Percentiles rank a stretch among this genome's conserved stretches.
These are phyloP conservation scores for Lignosus rhinocerotis DNA, from an alignment of 1,284 basidiomycete genomes.

Conservation along the genomic window DNA sequence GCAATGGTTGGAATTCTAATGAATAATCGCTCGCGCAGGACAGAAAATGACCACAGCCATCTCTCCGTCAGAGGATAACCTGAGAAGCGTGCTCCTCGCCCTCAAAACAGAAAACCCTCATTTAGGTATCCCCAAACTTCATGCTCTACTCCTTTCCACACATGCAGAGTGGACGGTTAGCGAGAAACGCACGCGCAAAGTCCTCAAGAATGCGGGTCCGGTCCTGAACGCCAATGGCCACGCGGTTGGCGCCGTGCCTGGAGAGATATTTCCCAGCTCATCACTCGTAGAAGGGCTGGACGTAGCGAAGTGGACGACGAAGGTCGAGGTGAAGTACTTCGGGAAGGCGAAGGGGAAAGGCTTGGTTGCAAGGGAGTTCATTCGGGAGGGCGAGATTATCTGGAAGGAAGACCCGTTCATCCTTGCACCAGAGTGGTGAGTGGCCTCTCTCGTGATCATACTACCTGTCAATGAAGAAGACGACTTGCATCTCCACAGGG, in stretches of 20 bases:
- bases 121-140: conserved; percentile 72
- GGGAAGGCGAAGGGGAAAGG: conserved; percentile 80
- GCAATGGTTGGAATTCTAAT: not conserved
- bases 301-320: conserved; percentile 58
- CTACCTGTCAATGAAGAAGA: not conserved
- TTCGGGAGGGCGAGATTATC: conserved; percentile 70
- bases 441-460: not conserved
- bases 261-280: conserved; percentile 55
- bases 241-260: conserved; percentile 13
- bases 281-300: conserved; percentile 69
- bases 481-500: conserved; percentile 43
- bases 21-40: not conserved
- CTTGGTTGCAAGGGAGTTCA: conserved; percentile 67
- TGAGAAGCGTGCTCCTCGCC: conserved; percentile 40
- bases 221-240: conserved; percentile 32
- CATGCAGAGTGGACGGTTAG: conserved; percentile 75
- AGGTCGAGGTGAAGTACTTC: conserved; percentile 72
- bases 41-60: conserved; percentile 4
- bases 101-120: conserved; percentile 56
- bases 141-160: conserved; percentile 56
- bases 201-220: conserved; percentile 62
- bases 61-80: conserved; percentile 47
- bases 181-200: conserved; percentile 77
- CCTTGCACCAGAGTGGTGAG: conserved; percentile 71
- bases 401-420: conserved; percentile 84